These are phyloP conservation scores for Huntiella omanensis DNA, from an alignment of 2,329 filamentous ascomycete species.

Conservation along the genomic window DNA sequence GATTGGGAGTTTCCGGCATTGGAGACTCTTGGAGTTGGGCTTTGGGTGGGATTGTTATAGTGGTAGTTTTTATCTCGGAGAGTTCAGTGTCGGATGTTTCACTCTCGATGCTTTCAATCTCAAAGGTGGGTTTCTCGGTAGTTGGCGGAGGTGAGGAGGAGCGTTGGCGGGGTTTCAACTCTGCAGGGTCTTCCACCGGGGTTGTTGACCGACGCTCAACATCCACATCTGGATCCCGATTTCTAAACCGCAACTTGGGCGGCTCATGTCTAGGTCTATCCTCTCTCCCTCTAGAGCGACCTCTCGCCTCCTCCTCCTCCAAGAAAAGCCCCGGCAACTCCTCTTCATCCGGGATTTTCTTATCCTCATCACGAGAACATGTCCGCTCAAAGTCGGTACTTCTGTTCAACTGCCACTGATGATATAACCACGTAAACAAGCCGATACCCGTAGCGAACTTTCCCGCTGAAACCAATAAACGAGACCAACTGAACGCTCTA, in stretches of 20 bases:
- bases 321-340: background rate
- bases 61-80: too few species aligned
- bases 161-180: background rate
- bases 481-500: conserved; percentile 2
- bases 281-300: background rate
- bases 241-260: background rate
- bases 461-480: background rate
- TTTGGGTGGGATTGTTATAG: too few species aligned
- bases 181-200: background rate
- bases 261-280: background rate
- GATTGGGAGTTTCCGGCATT: too few species aligned
- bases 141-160: background rate
- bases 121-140: background rate
- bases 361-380: background rate
- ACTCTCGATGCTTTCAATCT: background rate
- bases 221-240: background rate
- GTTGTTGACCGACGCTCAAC: background rate
- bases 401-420: conserved; percentile 8
- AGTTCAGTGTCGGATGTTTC: background rate
- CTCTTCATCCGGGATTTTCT: background rate
- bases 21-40: too few species aligned
- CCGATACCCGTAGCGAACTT: conserved; percentile 7
- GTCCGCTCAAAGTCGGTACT: background rate
- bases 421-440: conserved; percentile 7
- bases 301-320: background rate